Conservation (phyloP, 805 yeast genomes). For the Pichia heedii region DNA sequence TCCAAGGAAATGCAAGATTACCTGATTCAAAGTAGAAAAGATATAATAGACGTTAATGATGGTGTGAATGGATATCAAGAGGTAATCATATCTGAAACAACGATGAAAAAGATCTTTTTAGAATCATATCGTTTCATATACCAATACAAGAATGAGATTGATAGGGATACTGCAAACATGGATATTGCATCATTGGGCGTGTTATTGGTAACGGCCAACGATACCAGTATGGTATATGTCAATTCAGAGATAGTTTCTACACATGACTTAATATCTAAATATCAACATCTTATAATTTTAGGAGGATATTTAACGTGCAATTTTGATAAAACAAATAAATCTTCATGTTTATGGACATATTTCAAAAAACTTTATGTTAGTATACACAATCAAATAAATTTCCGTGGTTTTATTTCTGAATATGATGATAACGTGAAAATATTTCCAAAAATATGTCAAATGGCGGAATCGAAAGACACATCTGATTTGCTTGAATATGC, state of each 20-base stretch:
- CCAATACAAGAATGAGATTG: background rate
- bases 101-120: constrained; percentile 12
- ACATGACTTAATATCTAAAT: too few species aligned
- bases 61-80: constrained; percentile 7
- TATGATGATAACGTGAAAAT: too few species aligned
- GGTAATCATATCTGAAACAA: constrained; percentile 11
- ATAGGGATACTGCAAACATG: background rate
- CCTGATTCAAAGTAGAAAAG: background rate
- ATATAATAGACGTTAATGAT: background rate
- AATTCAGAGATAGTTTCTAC: too few species aligned
- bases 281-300: background rate
- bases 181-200: constrained; percentile 18
- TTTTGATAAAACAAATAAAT: constrained; percentile 26
- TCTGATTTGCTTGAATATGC: too few species aligned
- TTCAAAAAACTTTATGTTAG: constrained; percentile 12
- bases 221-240: constrained; percentile 7
- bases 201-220: constrained; percentile 23
- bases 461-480: too few species aligned
- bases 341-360: constrained; percentile 26
- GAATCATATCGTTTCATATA: constrained; percentile 13
- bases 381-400: too few species aligned
- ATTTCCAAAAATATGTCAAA: too few species aligned
- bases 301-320: constrained; percentile 17
- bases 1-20: background rate
- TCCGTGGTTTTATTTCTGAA: too few species aligned